These are phyloP conservation scores for Drechslerella stenobrocha DNA, from an alignment of 2,329 filamentous ascomycete genomes.

Conservation along the genomic window DNA sequence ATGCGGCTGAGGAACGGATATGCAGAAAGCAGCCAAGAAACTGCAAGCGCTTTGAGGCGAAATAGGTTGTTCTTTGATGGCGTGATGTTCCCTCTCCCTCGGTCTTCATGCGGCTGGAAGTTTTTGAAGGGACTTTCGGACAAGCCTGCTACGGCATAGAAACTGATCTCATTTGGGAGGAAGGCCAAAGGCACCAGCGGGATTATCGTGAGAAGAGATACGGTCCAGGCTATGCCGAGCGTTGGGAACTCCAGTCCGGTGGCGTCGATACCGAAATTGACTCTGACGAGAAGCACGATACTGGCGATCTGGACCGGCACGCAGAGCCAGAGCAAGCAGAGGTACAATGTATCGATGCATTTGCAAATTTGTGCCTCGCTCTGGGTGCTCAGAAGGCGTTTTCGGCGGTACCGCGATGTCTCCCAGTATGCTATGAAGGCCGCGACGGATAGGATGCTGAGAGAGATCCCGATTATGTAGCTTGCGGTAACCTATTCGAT, in stretches of 20 bases:
- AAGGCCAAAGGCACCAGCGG: conserved; percentile 17
- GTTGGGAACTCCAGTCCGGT: conserved; percentile 23
- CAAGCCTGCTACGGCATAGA: neutral
- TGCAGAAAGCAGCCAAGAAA: conserved; percentile 25
- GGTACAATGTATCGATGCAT: conserved; percentile 12
- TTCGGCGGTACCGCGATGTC: neutral
- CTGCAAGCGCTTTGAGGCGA: conserved; percentile 8
- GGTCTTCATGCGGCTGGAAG: neutral
- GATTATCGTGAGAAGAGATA: conserved; percentile 15
- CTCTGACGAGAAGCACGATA: conserved; percentile 12
- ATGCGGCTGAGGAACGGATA: conserved; percentile 34
- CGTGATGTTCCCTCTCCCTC: neutral
- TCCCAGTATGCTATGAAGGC: conserved; percentile 22
- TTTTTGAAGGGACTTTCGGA: neutral
- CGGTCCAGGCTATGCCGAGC: conserved; percentile 28
- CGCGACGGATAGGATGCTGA: conserved; percentile 14
- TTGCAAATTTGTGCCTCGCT: conserved; percentile 9
- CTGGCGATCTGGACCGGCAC: conserved; percentile 23
- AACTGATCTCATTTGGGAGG: conserved; percentile 9
- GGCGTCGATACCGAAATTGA: conserved; percentile 15
- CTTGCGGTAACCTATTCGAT: conserved; percentile 17
- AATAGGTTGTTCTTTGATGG: conserved; percentile 5
- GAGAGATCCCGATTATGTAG: conserved; percentile 26
- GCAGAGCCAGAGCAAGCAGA: conserved; percentile 25
- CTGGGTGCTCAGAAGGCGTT: conserved; percentile 6